Evolutionary conservation across 352 stramenopile species (phyloP).

Genomic region (Pythium insidiosum): DNA sequence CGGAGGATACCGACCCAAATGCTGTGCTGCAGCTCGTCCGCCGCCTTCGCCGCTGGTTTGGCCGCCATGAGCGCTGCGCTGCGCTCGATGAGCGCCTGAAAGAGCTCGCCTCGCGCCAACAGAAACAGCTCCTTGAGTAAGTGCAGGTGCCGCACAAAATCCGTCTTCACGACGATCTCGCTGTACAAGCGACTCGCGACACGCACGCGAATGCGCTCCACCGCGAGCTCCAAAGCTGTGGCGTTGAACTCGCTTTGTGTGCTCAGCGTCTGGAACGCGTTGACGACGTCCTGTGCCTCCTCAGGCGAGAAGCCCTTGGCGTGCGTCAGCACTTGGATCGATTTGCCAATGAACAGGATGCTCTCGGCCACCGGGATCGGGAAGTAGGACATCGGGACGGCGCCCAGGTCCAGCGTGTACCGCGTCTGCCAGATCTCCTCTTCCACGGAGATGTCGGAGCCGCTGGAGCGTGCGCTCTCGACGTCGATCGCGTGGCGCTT

Average conservation of each 20-base stretch:
- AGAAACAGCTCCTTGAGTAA: conserved; percentile 65
- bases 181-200: conserved; percentile 49
- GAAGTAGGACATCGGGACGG: conserved; percentile 57
- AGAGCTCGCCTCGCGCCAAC: conserved; percentile 55
- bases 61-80: conserved; percentile 43
- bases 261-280: conserved; percentile 26
- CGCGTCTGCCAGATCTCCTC: conserved; percentile 33
- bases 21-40: conserved; percentile 57
- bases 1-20: conserved; percentile 47
- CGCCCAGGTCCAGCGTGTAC: conserved; percentile 43
- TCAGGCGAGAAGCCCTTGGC: conserved; percentile 34
- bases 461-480: conserved; percentile 3
- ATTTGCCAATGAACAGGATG: conserved; percentile 64
- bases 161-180: conserved; percentile 54
- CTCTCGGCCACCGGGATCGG: conserved; percentile 46
- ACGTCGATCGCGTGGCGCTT: conserved; percentile 10
- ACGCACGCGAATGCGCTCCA: conserved; percentile 45
- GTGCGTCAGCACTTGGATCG: conserved; percentile 41
- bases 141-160: conserved; percentile 51
- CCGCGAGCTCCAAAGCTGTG: conserved; percentile 34
- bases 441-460: conserved; percentile 4
- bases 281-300: conserved; percentile 41
- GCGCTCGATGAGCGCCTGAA: conserved; percentile 64
- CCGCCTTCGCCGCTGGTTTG: conserved; percentile 36
- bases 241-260: conserved; percentile 33